phyloP scores from a whole-genome alignment of 2,329 filamentous ascomycete genomes.

The Akanthomyces lecanii region DNA sequence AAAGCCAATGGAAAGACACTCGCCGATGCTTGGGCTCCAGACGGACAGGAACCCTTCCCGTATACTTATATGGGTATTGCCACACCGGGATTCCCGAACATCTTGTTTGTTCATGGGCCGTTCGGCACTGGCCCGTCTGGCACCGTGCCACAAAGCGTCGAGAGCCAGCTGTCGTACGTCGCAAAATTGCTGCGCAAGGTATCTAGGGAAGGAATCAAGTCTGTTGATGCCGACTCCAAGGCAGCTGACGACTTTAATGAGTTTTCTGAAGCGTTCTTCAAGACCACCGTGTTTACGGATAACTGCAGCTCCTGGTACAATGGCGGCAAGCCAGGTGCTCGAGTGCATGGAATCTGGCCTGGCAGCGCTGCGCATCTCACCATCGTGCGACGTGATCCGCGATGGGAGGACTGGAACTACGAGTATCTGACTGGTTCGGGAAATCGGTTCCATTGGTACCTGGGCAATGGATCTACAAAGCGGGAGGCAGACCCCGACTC shows the following conservation, averaged over 20 bases:
- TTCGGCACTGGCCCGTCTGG: conserved; percentile 57
- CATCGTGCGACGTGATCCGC: conserved; percentile 49
- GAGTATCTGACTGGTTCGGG: conserved; percentile 40
- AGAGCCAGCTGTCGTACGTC: conserved; percentile 61
- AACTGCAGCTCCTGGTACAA: conserved; percentile 72
- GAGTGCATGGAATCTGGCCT: conserved; percentile 67
- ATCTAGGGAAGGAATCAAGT: conserved; percentile 60
- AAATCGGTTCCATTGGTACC: conserved; percentile 54
- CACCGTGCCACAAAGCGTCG: conserved; percentile 63
- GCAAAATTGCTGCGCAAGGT: conserved; percentile 66
- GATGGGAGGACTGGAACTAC: conserved; percentile 55
- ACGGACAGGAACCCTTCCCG: conserved; percentile 56
- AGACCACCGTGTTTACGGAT: conserved; percentile 51
- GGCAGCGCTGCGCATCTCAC: conserved; percentile 62
- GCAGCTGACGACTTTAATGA: conserved; percentile 62
- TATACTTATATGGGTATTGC: conserved; percentile 64
- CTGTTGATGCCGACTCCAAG: conserved; percentile 51
- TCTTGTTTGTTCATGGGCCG: conserved; percentile 61
- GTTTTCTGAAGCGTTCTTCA: conserved; percentile 55
- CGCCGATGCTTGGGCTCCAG: conserved; percentile 51
- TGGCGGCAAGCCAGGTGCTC: conserved; percentile 55
- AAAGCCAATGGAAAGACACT: conserved; percentile 51
- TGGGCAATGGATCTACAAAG: conserved; percentile 60
- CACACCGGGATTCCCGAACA: conserved; percentile 63
- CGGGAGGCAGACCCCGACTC: conserved; percentile 47